Conservation (phyloP, 164 flowering plant species). For the grape (Vitis vinifera) region ASM3070453v1 NC_081813.1:13928501-13929000, state of each 20-base stretch:
- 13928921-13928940: too few species aligned
- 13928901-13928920: too few species aligned
- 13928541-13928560: slow-evolving; percentile 61
- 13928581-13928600: slow-evolving; percentile 54
- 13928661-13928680: slow-evolving; percentile 74
- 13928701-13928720: slow-evolving; percentile 49
- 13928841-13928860: too few species aligned
- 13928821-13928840: too few species aligned
- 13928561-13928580: slow-evolving; percentile 54
- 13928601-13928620: slow-evolving; percentile 64
- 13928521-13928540: slow-evolving; percentile 69
- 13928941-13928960: too few species aligned
- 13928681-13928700: slow-evolving; percentile 54
- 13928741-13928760: slow-evolving; percentile 79
- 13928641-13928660: slow-evolving; percentile 81
- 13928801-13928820: slow-evolving; percentile 53
- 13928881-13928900: too few species aligned
- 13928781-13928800: slow-evolving; percentile 26
- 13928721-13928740: slow-evolving; percentile 66
- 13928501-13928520: slow-evolving; percentile 60
- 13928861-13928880: too few species aligned
- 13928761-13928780: slow-evolving; percentile 68
- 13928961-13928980: too few species aligned
- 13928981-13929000: too few species aligned
- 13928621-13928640: slow-evolving; percentile 59